Evolutionary conservation across 2,329 filamentous ascomycete species (phyloP).

Genomic region (Fusarium zealandicum): DNA sequence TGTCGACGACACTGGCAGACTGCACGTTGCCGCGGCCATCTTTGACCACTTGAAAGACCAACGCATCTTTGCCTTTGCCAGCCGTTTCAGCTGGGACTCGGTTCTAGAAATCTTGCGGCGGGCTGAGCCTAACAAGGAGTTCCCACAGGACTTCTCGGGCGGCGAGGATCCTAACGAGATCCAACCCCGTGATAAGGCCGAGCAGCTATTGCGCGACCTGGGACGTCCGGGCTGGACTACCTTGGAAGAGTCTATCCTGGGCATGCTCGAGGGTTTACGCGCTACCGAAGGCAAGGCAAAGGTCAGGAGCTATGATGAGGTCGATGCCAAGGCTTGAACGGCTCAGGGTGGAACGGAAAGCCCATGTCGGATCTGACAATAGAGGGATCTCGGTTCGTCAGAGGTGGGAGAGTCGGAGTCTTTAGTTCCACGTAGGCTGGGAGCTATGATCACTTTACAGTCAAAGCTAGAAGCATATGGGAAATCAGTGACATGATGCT

Average conservation of each 20-base stretch:
- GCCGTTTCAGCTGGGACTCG: slow-evolving; percentile 55
- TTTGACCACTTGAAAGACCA: slow-evolving; percentile 54
- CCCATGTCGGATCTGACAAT: too few relatives aligned
- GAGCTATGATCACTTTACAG: too few relatives aligned
- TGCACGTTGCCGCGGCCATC: slow-evolving; percentile 61
- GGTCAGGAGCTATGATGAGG: background rate
- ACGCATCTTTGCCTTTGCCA: slow-evolving; percentile 61
- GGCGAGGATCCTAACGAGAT: slow-evolving; percentile 24
- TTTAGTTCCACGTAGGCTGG: too few relatives aligned
- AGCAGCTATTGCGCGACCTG: slow-evolving; percentile 13
- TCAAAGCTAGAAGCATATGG: too few relatives aligned
- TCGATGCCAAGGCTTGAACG: background rate
- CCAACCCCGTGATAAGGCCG: slow-evolving; percentile 15
- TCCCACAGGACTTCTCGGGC: slow-evolving; percentile 36
- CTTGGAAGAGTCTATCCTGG: slow-evolving; percentile 7
- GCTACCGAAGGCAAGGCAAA: background rate
- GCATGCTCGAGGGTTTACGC: background rate
- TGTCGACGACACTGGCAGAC: slow-evolving; percentile 56
- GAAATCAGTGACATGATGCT: too few relatives aligned
- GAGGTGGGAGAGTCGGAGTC: too few relatives aligned
- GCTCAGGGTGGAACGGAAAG: too few relatives aligned
- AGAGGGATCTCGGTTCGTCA: too few relatives aligned
- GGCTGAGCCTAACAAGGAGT: slow-evolving; percentile 21
- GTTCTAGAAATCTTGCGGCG: slow-evolving; percentile 44
- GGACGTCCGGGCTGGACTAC: slow-evolving; percentile 26